A percentile compares a stretch with the other conserved stretches of the same genome.
Evolutionary conservation across 2,329 filamentous ascomycete species (phyloP).

Genomic region (Daldinia eschscholtzii): DNA sequence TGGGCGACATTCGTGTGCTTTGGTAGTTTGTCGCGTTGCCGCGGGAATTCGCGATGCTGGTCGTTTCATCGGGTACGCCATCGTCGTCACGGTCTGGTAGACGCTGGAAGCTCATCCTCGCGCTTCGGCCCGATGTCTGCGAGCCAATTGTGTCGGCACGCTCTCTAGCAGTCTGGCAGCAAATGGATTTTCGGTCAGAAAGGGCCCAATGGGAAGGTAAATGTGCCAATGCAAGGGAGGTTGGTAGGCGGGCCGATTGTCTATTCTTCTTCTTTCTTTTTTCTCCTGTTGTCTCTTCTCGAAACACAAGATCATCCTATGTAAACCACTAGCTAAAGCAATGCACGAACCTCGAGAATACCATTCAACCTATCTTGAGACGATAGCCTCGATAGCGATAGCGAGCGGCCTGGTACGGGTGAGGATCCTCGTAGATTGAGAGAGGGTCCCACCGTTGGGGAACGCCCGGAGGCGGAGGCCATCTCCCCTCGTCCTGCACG

Average conservation of each 20-base stretch:
- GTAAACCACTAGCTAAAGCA: background rate
- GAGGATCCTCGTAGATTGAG: slow-evolving; percentile 37
- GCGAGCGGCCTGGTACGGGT: slow-evolving; percentile 33
- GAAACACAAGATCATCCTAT: background rate
- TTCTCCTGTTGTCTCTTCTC: background rate
- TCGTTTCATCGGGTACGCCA: slow-evolving; percentile 56
- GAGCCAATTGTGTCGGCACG: slow-evolving; percentile 59
- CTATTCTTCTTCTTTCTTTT: background rate
- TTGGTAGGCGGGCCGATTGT: background rate
- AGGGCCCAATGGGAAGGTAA: slow-evolving; percentile 9
- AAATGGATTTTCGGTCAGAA: slow-evolving; percentile 23
- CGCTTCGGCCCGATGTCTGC: slow-evolving; percentile 39
- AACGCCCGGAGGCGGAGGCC: slow-evolving; percentile 29
- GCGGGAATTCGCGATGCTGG: slow-evolving; percentile 55
- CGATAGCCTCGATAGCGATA: slow-evolving; percentile 48
- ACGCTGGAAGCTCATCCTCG: slow-evolving; percentile 42
- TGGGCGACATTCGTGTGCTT: slow-evolving; percentile 51
- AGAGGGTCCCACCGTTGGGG: slow-evolving; percentile 37
- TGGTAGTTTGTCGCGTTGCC: slow-evolving; percentile 57
- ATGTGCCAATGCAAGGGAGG: background rate
- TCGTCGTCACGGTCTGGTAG: slow-evolving; percentile 32
- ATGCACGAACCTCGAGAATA: slow-evolving; percentile 61
- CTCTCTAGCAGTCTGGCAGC: slow-evolving; percentile 56
- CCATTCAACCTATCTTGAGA: slow-evolving; percentile 59
- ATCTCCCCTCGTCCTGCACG: slow-evolving; percentile 13